phyloP scores from a whole-genome alignment of 345 rosid species.

The Nasturtium officinale region DNA sequence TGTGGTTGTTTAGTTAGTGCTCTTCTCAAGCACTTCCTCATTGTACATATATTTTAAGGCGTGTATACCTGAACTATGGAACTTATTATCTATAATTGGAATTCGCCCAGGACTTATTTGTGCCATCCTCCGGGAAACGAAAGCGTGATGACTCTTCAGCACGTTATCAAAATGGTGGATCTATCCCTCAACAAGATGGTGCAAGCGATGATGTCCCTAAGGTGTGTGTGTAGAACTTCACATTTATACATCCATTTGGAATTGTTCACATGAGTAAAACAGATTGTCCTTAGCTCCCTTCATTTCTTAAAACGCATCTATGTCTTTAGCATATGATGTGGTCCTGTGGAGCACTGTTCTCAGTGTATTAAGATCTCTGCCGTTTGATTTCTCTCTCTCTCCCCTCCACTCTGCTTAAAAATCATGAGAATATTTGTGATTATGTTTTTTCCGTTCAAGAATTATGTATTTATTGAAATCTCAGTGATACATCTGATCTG shows the following conservation, averaged over 20 bases:
- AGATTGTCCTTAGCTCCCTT: neutral
- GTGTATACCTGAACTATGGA: slow-evolving; percentile 5
- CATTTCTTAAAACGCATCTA: neutral
- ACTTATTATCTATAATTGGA: slow-evolving; percentile 31
- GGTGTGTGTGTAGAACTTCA: slow-evolving; percentile 47
- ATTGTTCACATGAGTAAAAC: neutral
- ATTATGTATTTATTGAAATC: slow-evolving; percentile 1
- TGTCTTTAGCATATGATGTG: neutral
- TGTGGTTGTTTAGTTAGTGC: slow-evolving; percentile 18
- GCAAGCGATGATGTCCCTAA: slow-evolving; percentile 63
- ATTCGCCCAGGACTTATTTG: slow-evolving; percentile 82
- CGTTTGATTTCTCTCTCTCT: neutral
- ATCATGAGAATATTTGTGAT: neutral
- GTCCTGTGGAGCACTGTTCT: neutral
- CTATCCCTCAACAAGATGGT: slow-evolving; percentile 97
- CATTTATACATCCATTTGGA: slow-evolving; percentile 8
- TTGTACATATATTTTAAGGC: slow-evolving; percentile 2
- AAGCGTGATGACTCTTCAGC: slow-evolving; percentile 83
- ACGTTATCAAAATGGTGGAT: slow-evolving; percentile 80
- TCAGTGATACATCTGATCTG: neutral
- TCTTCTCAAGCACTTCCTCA: slow-evolving; percentile 9
- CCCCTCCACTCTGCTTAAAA: neutral
- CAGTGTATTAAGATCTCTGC: neutral
- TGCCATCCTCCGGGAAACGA: slow-evolving; percentile 74
- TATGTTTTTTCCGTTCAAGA: neutral